Evolutionary conservation across 148 eudicot species (phyloP).

Genomic region (Tetragonia tetragonoides): DNA sequence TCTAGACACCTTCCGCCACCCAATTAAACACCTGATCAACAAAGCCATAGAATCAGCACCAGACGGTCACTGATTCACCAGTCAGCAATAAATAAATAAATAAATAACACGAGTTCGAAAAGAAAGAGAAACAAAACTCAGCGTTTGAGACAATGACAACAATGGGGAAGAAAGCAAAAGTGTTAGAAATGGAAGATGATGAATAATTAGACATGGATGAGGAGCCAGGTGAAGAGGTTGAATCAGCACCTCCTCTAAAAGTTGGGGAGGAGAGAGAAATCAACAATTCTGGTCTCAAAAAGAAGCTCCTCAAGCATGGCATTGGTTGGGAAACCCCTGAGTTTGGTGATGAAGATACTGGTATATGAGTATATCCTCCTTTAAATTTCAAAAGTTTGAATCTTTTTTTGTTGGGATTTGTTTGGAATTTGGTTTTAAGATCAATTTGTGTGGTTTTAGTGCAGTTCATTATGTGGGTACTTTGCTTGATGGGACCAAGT

Average conservation of each 20-base stretch:
- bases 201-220: conserved; percentile 47
- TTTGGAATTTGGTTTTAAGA: neutral
- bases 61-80: no score
- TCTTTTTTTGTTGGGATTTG: neutral
- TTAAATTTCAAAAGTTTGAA: neutral
- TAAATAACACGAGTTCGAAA: no score
- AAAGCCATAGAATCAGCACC: no score
- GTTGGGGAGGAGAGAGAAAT: conserved; percentile 63
- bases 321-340: conserved; percentile 54
- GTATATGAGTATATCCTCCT: conserved; percentile 25
- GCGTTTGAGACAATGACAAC: conserved; percentile 11
- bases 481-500: conserved; percentile 46
- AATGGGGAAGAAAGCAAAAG: conserved; percentile 25
- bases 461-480: conserved; percentile 56
- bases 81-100: no score
- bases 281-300: conserved; percentile 44
- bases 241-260: conserved; percentile 61
- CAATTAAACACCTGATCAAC: no score
- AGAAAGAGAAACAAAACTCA: neutral
- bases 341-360: conserved; percentile 58
- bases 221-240: conserved; percentile 63
- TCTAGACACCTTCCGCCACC: no score
- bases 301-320: conserved; percentile 53
- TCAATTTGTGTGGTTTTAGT: neutral
- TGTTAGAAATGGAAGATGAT: conserved; percentile 31